Base-by-base conservation (phyloP, 1,284 basidiomycete species). In the Pholiota adiposa region DNA sequence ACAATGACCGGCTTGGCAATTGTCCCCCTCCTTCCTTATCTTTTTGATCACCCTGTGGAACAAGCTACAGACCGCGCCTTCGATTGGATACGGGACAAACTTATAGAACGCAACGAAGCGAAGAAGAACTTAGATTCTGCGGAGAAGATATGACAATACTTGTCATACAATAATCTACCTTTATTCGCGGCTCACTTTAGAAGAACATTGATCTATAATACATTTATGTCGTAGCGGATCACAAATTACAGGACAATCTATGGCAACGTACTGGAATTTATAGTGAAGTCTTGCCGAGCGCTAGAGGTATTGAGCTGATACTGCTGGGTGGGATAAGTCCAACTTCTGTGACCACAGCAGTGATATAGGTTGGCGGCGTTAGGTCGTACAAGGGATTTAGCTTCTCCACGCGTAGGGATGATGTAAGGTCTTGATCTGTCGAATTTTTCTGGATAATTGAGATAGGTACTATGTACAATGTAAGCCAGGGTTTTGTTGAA, bases 291-390 rank as follows among this genome's bases (percentile, higher is more conserved):
- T 82, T 80, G 36, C 90, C 90, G 27, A 92, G 77, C 1, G 90
- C 89, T 54, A 89, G 77, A 21, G 90, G 89, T 71, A 93, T 90
- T 29, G 90, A 91, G 67, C 88, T 89, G 63, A 92, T 90, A 63
- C 89, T 90, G 66, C 86, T 93, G 0, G 94, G 93, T 3, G 94
- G 94, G 65, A 97, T 95, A 58, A 96, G 82, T 4, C 94, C 94
- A 49, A 95, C 94, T 77, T 98, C 96, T 4, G 96, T 97, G 60
- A 97, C 95, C 23, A 98, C 93, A n/a, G 92, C 95, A 1, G 96
- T 97, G 65, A 98, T 94, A 70, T 88, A 90, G 21, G 85, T 84
- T 0, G 95, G 91, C 3, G 96, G 93, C 1, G 96, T 96, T 41
- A 97, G 82, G 74, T 98, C 96, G 71, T 97, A 98, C 16, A 97